These are phyloP conservation scores for Aspergillus japonicus DNA, from an alignment of 2,329 filamentous ascomycete genomes.

Conservation along the genomic window DNA sequence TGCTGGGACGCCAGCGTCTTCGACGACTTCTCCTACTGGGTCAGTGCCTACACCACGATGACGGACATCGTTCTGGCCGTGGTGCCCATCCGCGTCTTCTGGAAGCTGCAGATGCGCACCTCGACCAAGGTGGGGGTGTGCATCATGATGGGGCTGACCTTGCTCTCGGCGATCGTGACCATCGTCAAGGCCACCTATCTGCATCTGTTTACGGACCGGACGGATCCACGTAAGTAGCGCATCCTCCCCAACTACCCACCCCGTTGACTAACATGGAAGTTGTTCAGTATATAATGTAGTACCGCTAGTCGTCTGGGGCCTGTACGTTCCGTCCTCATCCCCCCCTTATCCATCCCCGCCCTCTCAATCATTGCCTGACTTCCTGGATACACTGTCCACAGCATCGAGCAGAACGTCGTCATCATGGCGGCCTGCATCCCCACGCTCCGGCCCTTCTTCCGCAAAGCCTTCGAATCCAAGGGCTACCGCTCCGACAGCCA, in stretches of 20 bases:
- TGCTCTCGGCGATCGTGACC: constrained; percentile 28
- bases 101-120: constrained; percentile 27
- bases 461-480: constrained; percentile 17
- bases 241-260: not conserved
- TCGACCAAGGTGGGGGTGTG: constrained; percentile 26
- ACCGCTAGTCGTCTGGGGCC: constrained; percentile 21
- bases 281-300: constrained; percentile 17
- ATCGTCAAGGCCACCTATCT: constrained; percentile 29
- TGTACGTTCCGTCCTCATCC: constrained; percentile 10
- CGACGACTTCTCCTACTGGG: constrained; percentile 25
- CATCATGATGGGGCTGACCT: constrained; percentile 29
- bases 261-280: no score
- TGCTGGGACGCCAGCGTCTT: constrained; percentile 27
- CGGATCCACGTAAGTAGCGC: constrained; percentile 24
- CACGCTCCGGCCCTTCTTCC: constrained; percentile 28
- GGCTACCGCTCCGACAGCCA: no score
- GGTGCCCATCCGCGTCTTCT: constrained; percentile 26
- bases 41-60: constrained; percentile 27
- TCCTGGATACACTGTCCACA: not conserved
- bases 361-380: not conserved
- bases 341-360: no score
- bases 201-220: constrained; percentile 22
- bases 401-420: constrained; percentile 31
- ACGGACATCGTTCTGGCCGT: constrained; percentile 29
- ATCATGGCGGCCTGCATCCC: constrained; percentile 31